Conservation (phyloP, 306 rosid species). For the Inga laurina region DNA sequence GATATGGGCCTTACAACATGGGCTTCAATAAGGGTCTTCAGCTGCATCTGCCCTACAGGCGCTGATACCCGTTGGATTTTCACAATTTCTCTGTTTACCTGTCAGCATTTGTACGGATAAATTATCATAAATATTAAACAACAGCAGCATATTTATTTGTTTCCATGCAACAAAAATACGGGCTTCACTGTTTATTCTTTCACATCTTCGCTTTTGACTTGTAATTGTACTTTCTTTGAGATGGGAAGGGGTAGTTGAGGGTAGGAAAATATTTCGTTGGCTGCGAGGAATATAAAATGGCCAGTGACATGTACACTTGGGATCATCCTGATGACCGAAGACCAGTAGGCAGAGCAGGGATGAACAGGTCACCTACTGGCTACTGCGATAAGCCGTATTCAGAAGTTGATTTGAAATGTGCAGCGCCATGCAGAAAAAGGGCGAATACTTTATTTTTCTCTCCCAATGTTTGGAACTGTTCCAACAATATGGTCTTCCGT, state of each 20-base stretch:
- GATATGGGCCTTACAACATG: conserved; percentile 80
- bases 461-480: too few species aligned
- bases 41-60: conserved; percentile 91
- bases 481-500: too few species aligned
- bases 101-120: conserved; percentile 34
- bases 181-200: not conserved
- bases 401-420: too few species aligned
- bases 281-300: too few species aligned
- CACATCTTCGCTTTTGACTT: not conserved
- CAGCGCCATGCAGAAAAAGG: too few species aligned
- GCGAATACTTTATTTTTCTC: too few species aligned
- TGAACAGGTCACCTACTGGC: too few species aligned
- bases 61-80: conserved; percentile 90
- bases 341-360: too few species aligned
- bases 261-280: too few species aligned
- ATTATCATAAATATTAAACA: conserved; percentile 4
- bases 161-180: conserved; percentile 10
- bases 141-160: not conserved
- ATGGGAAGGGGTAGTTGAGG: not conserved
- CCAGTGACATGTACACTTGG: too few species aligned
- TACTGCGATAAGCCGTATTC: too few species aligned
- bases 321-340: too few species aligned
- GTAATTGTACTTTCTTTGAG: not conserved
- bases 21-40: conserved; percentile 91
- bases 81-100: conserved; percentile 95